Percentiles rank a stretch among this genome's conserved stretches.
These are phyloP conservation scores for rapeseed (Brassica napus) DNA, from an alignment of 345 rosid species.

Conservation along the genomic window DNA sequence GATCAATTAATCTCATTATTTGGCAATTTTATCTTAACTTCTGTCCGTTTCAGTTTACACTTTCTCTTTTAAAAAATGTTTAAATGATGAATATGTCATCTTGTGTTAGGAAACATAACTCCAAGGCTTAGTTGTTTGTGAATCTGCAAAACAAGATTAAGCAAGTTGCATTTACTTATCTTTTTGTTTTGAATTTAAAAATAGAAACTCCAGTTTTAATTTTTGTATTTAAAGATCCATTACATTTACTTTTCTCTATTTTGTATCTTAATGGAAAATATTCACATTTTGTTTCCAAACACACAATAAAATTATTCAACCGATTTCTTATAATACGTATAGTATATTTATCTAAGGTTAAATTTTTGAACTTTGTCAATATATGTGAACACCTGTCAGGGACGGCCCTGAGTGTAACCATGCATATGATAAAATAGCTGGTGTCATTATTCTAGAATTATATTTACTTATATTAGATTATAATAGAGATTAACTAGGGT, in stretches of 20 bases:
- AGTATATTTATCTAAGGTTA: no score
- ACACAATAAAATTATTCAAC: constrained; percentile 1
- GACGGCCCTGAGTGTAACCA: no score
- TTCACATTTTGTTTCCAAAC: constrained; percentile 5
- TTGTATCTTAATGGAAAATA: constrained; percentile 17
- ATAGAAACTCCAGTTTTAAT: constrained; percentile 17
- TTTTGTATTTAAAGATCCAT: constrained; percentile 24
- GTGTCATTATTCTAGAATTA: no score
- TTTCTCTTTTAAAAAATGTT: constrained; percentile 27
- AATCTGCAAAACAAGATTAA: constrained; percentile 28
- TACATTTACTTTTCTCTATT: constrained; percentile 6
- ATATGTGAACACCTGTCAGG: not conserved
- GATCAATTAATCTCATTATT: constrained; percentile 15
- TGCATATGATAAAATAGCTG: no score
- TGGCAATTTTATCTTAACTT: constrained; percentile 29
- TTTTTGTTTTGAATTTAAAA: constrained; percentile 30
- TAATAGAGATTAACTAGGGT: no score
- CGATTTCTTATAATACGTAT: constrained; percentile 1
- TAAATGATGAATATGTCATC: constrained; percentile 13
- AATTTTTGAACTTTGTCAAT: not conserved
- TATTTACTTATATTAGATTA: no score
- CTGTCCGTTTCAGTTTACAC: constrained; percentile 31
- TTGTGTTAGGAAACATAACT: constrained; percentile 27
- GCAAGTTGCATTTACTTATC: constrained; percentile 41
- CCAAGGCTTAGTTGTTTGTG: constrained; percentile 18